These are phyloP conservation scores for Quercus suber DNA, from an alignment of 306 rosid genomes.

Conservation along the genomic window DNA sequence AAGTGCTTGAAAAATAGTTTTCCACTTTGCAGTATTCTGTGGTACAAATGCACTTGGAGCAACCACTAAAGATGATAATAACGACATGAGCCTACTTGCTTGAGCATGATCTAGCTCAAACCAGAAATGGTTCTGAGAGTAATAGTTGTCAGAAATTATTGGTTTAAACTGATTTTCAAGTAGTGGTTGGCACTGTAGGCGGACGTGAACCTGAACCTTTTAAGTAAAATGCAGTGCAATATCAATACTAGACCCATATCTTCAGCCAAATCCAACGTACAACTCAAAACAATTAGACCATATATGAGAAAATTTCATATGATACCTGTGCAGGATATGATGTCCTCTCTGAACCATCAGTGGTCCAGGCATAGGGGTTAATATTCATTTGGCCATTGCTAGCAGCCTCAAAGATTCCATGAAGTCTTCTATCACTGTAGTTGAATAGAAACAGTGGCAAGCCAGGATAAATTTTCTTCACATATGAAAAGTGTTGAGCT, in stretches of 20 bases:
- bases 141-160: conserved; percentile 60
- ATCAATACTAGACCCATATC: conserved; percentile 6
- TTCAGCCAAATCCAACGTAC: conserved; percentile 8
- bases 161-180: conserved; percentile 57
- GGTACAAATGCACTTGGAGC: conserved; percentile 33
- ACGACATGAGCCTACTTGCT: conserved; percentile 45
- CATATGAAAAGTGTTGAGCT: conserved; percentile 59
- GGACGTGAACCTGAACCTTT: conserved; percentile 58
- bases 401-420: conserved; percentile 86
- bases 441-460: conserved; percentile 87
- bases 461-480: conserved; percentile 72
- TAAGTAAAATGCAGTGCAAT: neutral
- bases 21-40: conserved; percentile 26
- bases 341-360: conserved; percentile 59
- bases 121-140: conserved; percentile 49
- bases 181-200: conserved; percentile 59
- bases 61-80: conserved; percentile 41
- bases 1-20: conserved; percentile 19
- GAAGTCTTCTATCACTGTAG: conserved; percentile 65
- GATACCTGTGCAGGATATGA: conserved; percentile 84
- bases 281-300: conserved; percentile 6
- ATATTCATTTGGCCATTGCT: conserved; percentile 63
- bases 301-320: conserved; percentile 1
- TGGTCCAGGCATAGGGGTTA: conserved; percentile 81
- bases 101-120: conserved; percentile 83